Conservation (phyloP, 2,329 filamentous ascomycete species). For the Cercospora sesami region DNA sequence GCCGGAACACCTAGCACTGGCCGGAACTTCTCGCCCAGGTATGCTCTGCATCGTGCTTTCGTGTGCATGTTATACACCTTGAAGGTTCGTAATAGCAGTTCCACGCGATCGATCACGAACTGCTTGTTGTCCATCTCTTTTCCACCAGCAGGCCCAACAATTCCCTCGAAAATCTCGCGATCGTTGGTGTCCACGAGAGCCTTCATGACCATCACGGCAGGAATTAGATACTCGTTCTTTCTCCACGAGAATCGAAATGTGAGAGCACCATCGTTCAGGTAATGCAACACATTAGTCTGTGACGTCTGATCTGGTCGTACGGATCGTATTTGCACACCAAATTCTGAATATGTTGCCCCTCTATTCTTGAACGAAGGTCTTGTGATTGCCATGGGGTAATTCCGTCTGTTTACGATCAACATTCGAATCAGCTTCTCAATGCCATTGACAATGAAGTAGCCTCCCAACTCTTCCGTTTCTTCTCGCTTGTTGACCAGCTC, state of each 20-base stretch:
- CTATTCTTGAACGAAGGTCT: conserved; percentile 86
- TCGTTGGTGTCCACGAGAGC: conserved; percentile 95
- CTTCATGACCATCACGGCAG: conserved; percentile 95
- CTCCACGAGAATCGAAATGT: conserved; percentile 98
- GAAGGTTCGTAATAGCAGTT: conserved; percentile 88
- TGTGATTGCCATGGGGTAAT: conserved; percentile 92
- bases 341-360: conserved; percentile 83
- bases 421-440: conserved; percentile 96
- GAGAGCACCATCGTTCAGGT: conserved; percentile 91
- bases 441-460: conserved; percentile 96
- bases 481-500: conserved; percentile 84
- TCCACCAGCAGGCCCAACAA: conserved; percentile 75
- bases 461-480: conserved; percentile 92
- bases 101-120: conserved; percentile 91
- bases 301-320: conserved; percentile 97
- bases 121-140: conserved; percentile 78
- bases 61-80: conserved; percentile 85
- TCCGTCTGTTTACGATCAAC: conserved; percentile 83
- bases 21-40: conserved; percentile 87
- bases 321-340: conserved; percentile 85
- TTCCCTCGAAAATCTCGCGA: conserved; percentile 89
- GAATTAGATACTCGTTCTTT: conserved; percentile 95
- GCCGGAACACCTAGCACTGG: conserved; percentile 81
- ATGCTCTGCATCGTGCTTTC: conserved; percentile 77
- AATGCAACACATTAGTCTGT: conserved; percentile 95